Conservation (phyloP, 768 basidiomycete genomes). For the Suillus variegatus region DNA sequence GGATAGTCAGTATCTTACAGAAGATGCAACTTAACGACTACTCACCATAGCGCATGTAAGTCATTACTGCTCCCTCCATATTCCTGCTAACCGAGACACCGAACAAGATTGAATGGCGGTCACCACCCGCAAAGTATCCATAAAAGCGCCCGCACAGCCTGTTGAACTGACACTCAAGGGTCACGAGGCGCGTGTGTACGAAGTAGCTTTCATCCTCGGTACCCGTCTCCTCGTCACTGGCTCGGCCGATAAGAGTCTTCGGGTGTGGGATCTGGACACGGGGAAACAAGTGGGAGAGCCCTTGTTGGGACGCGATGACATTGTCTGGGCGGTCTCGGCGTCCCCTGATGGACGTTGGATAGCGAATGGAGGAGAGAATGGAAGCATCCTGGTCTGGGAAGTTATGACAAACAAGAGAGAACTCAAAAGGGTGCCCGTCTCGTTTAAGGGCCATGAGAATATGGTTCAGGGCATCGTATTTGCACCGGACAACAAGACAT, state of each 20-base stretch:
- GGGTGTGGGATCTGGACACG: constrained; percentile 12
- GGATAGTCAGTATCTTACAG: background rate
- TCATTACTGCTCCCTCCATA: background rate
- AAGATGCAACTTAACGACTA: background rate
- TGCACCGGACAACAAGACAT: background rate
- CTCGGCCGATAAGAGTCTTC: background rate
- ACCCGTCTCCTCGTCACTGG: background rate
- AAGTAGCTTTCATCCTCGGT: background rate
- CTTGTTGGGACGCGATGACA: constrained; percentile 13
- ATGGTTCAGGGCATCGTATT: background rate
- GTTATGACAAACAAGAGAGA: background rate
- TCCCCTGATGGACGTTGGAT: constrained; percentile 17
- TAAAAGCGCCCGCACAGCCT: background rate
- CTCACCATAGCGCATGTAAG: background rate
- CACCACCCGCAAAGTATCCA: background rate
- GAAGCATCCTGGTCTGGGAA: background rate
- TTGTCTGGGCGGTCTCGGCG: constrained; percentile 39
- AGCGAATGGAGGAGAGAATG: constrained; percentile 13
- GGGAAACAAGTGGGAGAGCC: constrained; percentile 24
- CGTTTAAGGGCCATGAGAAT: background rate
- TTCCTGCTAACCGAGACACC: background rate
- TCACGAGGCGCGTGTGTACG: background rate
- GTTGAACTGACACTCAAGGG: background rate
- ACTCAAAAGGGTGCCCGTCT: background rate
- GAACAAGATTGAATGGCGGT: background rate